Conservation (phyloP, 2,329 filamentous ascomycete genomes). For the Hypoxylon rubiginosum region DNA sequence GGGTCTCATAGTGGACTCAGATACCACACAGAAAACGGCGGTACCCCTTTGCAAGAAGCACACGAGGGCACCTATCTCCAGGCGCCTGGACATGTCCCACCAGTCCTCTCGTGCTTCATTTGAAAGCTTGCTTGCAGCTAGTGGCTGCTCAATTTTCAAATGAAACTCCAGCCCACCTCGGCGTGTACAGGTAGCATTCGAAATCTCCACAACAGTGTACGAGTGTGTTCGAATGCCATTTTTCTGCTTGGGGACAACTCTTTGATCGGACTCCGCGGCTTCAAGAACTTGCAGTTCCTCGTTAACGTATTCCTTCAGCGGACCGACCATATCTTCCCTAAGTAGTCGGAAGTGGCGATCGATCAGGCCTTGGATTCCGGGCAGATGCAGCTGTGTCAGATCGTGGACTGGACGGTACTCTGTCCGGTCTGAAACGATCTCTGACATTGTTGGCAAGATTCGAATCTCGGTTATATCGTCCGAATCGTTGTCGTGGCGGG, state of each 20-base stretch:
- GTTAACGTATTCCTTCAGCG: slow-evolving; percentile 54
- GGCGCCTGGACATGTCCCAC: slow-evolving; percentile 31
- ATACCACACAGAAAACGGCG: slow-evolving; percentile 31
- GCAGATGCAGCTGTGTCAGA: slow-evolving; percentile 55
- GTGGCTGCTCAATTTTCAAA: slow-evolving; percentile 26
- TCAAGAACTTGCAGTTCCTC: slow-evolving; percentile 20
- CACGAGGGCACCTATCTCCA: slow-evolving; percentile 32
- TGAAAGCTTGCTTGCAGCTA: slow-evolving; percentile 3
- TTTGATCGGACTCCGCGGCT: background rate
- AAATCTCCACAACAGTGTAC: slow-evolving; percentile 18
- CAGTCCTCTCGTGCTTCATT: slow-evolving; percentile 27
- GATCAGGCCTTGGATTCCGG: slow-evolving; percentile 61
- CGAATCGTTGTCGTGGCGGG: slow-evolving; percentile 52
- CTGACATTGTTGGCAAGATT: slow-evolving; percentile 63
- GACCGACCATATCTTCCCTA: slow-evolving; percentile 67
- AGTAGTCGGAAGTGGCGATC: slow-evolving; percentile 69
- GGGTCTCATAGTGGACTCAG: slow-evolving; percentile 28
- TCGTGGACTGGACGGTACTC: slow-evolving; percentile 61
- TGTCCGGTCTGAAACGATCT: slow-evolving; percentile 57
- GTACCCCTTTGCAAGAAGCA: slow-evolving; percentile 27
- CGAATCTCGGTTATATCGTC: slow-evolving; percentile 60
- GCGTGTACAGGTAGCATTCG: slow-evolving; percentile 14
- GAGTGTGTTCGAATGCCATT: slow-evolving; percentile 11
- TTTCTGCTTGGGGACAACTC: slow-evolving; percentile 23
- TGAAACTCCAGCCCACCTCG: slow-evolving; percentile 22